These are phyloP conservation scores for Keqinozyma sinolaborantium DNA, from an alignment of 1,139 yeast species.

Conservation along the genomic window DNA sequence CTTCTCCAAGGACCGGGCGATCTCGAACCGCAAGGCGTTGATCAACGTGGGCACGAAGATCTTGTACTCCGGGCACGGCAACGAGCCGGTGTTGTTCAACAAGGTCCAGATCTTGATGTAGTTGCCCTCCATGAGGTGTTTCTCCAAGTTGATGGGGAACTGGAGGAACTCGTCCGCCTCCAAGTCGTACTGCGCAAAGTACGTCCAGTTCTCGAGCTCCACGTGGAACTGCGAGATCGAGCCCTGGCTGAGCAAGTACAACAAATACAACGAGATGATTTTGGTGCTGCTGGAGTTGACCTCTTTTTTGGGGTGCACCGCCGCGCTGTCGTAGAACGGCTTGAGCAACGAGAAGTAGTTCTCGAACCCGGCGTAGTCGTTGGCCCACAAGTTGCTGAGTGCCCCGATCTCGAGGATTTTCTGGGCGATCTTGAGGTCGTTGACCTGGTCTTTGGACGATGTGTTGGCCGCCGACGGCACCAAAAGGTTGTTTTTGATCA, in stretches of 20 bases:
- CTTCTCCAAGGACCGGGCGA: constrained; percentile 80
- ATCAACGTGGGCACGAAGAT: constrained; percentile 64
- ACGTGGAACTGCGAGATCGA: constrained; percentile 86
- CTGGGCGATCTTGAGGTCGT: constrained; percentile 76
- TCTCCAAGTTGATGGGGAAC: constrained; percentile 86
- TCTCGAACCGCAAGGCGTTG: constrained; percentile 77
- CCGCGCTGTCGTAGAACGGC: constrained; percentile 59
- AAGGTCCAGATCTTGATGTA: constrained; percentile 90
- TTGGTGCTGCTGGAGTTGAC: constrained; percentile 56
- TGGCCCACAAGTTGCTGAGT: constrained; percentile 62
- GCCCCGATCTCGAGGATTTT: constrained; percentile 87
- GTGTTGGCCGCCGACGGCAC: constrained; percentile 56
- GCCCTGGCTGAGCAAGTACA: constrained; percentile 76
- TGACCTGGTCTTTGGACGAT: constrained; percentile 40
- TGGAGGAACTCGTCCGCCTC: constrained; percentile 55
- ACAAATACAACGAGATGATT: constrained; percentile 70
- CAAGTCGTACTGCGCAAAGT: constrained; percentile 42
- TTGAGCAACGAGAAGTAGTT: constrained; percentile 73
- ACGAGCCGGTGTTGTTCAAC: constrained; percentile 49
- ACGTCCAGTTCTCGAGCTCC: constrained; percentile 72
- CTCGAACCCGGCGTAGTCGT: constrained; percentile 63
- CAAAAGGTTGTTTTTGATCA: constrained; percentile 73
- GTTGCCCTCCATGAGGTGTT: constrained; percentile 95
- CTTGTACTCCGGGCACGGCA: constrained; percentile 56
- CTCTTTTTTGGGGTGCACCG: constrained; percentile 56